Conservation (phyloP, 2,329 filamentous ascomycete species). For the Fusarium brevicatenulatum region DNA sequence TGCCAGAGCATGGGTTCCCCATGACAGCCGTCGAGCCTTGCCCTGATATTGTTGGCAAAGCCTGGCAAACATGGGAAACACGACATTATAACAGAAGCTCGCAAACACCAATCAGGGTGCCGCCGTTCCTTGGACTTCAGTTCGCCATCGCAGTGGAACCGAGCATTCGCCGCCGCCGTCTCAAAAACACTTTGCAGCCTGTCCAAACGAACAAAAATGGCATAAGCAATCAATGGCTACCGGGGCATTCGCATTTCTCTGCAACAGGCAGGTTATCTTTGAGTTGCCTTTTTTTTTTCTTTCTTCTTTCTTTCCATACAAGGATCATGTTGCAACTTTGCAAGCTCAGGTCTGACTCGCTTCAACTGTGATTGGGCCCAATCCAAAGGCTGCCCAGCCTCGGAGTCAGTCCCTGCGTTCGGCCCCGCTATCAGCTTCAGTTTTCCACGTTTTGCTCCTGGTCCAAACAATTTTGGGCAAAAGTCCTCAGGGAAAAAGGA, state of each 20-base stretch:
- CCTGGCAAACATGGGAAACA: conserved; percentile 16
- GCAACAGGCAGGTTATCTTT: conserved; percentile 33
- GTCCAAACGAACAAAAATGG: conserved; percentile 6
- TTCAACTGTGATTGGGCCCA: conserved; percentile 41
- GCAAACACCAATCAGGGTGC: conserved; percentile 38
- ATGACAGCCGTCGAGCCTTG: conserved; percentile 15
- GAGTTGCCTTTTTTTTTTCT: not conserved
- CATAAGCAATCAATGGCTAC: conserved; percentile 5
- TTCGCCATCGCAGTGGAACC: conserved; percentile 40
- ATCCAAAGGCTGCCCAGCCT: conserved; percentile 30
- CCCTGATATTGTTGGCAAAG: conserved; percentile 17
- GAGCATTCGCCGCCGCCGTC: conserved; percentile 33
- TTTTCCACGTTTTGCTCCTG: conserved; percentile 34
- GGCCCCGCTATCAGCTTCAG: conserved; percentile 42
- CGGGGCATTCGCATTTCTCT: conserved; percentile 41
- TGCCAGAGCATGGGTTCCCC: conserved; percentile 21
- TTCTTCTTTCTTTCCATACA: not conserved
- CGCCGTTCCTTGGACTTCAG: conserved; percentile 17
- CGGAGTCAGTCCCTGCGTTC: conserved; percentile 40
- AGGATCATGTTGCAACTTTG: conserved; percentile 18
- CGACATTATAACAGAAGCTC: conserved; percentile 11
- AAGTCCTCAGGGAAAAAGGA: conserved; percentile 33
- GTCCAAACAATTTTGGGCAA: conserved; percentile 25
- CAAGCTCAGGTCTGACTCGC: conserved; percentile 45
- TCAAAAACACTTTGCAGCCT: conserved; percentile 23